These are phyloP conservation scores for Nakazawaea ambrosiae DNA, from an alignment of 805 yeast species.

Conservation along the genomic window DNA sequence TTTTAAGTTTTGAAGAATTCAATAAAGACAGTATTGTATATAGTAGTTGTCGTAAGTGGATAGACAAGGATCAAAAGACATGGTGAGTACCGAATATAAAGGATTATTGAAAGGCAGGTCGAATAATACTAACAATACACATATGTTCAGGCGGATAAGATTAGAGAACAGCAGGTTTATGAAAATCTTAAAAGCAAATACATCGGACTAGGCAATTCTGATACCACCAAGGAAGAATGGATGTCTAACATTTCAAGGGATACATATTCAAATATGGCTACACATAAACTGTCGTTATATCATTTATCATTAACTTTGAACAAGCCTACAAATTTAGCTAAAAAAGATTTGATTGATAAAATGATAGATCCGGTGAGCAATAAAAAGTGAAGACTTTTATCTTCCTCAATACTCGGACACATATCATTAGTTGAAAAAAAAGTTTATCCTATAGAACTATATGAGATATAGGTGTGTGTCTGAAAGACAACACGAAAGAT, in stretches of 20 bases:
- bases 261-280: slow-evolving; percentile 53
- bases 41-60: too few relatives aligned
- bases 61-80: too few relatives aligned
- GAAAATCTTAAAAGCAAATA: slow-evolving; percentile 53
- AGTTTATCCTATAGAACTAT: neutral
- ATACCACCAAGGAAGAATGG: slow-evolving; percentile 68
- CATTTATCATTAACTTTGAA: slow-evolving; percentile 48
- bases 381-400: neutral
- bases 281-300: slow-evolving; percentile 47
- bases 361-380: slow-evolving; percentile 22
- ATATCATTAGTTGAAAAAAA: neutral
- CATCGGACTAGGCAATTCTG: slow-evolving; percentile 71
- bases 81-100: too few relatives aligned
- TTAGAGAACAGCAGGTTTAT: slow-evolving; percentile 50
- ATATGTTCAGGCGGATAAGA: slow-evolving; percentile 60
- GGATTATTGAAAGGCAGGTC: too few relatives aligned
- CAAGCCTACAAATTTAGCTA: slow-evolving; percentile 30
- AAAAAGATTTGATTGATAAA: slow-evolving; percentile 28
- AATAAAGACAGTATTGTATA: too few relatives aligned
- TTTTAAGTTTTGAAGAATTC: too few relatives aligned
- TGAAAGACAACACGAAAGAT: neutral
- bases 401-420: too few relatives aligned
- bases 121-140: neutral
- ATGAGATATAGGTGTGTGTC: neutral
- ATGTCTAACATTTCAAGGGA: slow-evolving; percentile 59